Evolutionary conservation across 768 basidiomycete genomes (phyloP), one percentile per base, ranked within the genome.

Genomic region (Phylloporus arenicola): DNA sequence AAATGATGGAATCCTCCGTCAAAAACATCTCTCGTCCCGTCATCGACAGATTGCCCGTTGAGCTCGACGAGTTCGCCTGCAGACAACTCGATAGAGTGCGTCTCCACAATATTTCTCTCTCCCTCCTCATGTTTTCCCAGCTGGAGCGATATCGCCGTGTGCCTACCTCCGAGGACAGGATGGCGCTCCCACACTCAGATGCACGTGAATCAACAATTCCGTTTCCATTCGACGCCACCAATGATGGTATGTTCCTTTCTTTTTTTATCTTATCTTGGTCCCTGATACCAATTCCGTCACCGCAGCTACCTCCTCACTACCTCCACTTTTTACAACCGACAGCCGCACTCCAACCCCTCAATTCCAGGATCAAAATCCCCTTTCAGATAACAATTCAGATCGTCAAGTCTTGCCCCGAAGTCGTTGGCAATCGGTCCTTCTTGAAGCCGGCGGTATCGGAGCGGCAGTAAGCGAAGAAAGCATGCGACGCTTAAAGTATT

Each of bases 381-480:
- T 50, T 3, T 12, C 29, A 30, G 62, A 65, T 16, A 60, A 63
- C 20, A 51, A 55, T 30, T 54, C 62, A 4, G 60, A 70, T 29
- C 75, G 75, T 20, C 79, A 84, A 61, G 80, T 88, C 10, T 80
- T 77, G 1, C 80, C 79, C 43, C 77, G 90, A n/a, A 86, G 86
- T 65, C 74, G 87, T 37, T 92, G 88, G 91, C 90, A 92, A 58
- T 80, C 86, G 0, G 78, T 93, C 24, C 70, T 94, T 35, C 73
- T 86, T 20, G 92, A 94, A 68, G 92, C 90, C 2, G 90, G 92
- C 13, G 92, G 92, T 0, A 74, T 95, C 30, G 80, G 90, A 50
- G 90, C 88, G 0, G 92, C 92, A 8, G 74, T 94, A 29, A 92
- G 90, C 65, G 91, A 93, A 55, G 92, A 94, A 67, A 92, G 84